phyloP scores from a whole-genome alignment of 2,329 filamentous ascomycete species.

The Penicillium sp. region DNA sequence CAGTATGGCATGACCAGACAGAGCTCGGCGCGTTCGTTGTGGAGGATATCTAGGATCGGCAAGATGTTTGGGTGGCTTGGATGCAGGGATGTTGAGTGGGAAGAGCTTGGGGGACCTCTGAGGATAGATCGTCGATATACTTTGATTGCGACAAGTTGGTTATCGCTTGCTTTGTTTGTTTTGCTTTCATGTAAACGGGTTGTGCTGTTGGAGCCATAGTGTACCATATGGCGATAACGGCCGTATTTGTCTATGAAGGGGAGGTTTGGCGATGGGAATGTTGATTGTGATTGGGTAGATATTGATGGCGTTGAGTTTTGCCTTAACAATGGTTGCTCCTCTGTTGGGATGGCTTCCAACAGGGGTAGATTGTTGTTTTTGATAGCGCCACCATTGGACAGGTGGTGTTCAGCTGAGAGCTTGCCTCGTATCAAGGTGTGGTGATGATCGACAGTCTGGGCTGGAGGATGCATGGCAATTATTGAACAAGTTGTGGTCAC shows the following conservation, averaged over 20 bases:
- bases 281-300: neutral
- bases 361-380: conserved; percentile 1
- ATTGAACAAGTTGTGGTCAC: conserved; percentile 8
- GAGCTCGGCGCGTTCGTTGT: conserved; percentile 29
- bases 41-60: conserved; percentile 27
- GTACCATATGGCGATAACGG: conserved; percentile 28
- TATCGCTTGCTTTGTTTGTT: neutral
- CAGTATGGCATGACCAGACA: conserved; percentile 50
- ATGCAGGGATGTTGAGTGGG: conserved; percentile 14
- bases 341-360: conserved; percentile 17
- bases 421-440: conserved; percentile 16
- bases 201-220: conserved; percentile 30
- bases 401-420: conserved; percentile 1
- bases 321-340: conserved; percentile 18
- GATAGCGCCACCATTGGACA: conserved; percentile 10
- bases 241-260: conserved; percentile 27
- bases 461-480: conserved; percentile 11
- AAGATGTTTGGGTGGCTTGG: conserved; percentile 33
- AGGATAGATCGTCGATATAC: conserved; percentile 28
- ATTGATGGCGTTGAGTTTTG: conserved; percentile 3
- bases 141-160: conserved; percentile 29
- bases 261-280: neutral
- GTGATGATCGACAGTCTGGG: conserved; percentile 7
- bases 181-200: conserved; percentile 25
- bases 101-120: neutral